Percentiles rank a stretch among this genome's conserved stretches.
Evolutionary conservation across 306 rosid genomes (phyloP).

Genomic region (Inga oerstediana): DNA sequence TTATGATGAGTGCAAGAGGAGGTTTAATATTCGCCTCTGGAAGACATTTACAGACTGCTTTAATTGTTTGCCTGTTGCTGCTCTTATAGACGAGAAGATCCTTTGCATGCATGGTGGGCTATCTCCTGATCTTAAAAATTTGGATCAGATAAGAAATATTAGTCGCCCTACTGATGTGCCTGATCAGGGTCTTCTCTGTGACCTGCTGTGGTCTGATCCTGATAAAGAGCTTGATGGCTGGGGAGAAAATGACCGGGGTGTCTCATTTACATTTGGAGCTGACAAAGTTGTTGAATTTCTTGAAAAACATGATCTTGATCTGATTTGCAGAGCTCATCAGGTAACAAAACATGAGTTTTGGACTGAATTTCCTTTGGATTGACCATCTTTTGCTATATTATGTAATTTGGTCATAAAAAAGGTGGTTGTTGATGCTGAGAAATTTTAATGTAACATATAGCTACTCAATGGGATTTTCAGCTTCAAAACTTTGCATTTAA

Average conservation of each 20-base stretch:
- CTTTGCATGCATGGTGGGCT: constrained; percentile 74
- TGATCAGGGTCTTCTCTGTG: constrained; percentile 69
- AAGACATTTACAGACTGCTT: constrained; percentile 66
- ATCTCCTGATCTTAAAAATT: constrained; percentile 58
- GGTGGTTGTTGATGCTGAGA: neutral
- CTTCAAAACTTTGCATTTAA: neutral
- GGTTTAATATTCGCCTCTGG: constrained; percentile 65
- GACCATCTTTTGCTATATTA: neutral
- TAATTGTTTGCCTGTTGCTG: constrained; percentile 65
- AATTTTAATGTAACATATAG: neutral
- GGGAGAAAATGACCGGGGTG: constrained; percentile 73
- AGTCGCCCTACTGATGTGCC: constrained; percentile 68
- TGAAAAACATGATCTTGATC: constrained; percentile 61
- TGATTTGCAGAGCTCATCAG: constrained; percentile 73
- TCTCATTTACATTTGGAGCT: constrained; percentile 66
- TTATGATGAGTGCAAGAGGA: constrained; percentile 70
- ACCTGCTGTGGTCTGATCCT: constrained; percentile 71
- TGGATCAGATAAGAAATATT: constrained; percentile 64
- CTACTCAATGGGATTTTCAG: neutral
- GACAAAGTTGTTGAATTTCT: constrained; percentile 68
- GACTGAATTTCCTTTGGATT: neutral
- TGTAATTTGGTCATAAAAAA: neutral
- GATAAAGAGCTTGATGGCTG: constrained; percentile 69
- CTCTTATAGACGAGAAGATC: constrained; percentile 67
- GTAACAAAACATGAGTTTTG: constrained; percentile 24